Conservation (phyloP, 2,329 filamentous ascomycete species). For the Diplodia seriata region DNA sequence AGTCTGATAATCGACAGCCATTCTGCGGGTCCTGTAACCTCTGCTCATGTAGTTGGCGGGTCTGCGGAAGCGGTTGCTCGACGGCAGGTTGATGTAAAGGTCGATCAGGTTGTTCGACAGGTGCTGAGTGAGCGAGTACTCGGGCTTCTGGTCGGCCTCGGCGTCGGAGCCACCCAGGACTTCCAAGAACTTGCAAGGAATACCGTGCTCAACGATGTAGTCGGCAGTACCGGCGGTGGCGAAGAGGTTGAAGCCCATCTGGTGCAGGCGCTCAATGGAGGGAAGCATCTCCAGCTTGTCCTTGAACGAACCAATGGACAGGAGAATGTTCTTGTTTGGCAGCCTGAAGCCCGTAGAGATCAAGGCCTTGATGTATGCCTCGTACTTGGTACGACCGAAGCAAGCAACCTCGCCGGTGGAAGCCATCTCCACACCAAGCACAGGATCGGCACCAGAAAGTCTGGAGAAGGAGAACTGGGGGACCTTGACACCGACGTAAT, state of each 20-base stretch:
- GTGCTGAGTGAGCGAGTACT: conserved; percentile 97
- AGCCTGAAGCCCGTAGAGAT: conserved; percentile 96
- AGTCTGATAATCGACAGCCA: conserved; percentile 98
- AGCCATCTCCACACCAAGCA: conserved; percentile 98
- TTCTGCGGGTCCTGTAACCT: conserved; percentile 93
- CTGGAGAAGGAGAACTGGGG: conserved; percentile 99
- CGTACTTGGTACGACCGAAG: conserved; percentile 94
- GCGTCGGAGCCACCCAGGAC: conserved; percentile 70
- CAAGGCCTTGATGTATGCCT: conserved; percentile 95
- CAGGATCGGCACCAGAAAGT: conserved; percentile 92
- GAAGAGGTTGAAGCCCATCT: conserved; percentile 93
- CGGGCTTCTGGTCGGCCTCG: conserved; percentile 85
- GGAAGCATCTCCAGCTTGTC: conserved; percentile 98
- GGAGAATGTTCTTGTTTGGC: conserved; percentile 90
- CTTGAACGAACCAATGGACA: conserved; percentile 97
- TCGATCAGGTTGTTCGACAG: conserved; percentile 98
- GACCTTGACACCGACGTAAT: conserved; percentile 96
- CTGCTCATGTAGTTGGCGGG: conserved; percentile 99
- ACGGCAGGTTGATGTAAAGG: conserved; percentile 98
- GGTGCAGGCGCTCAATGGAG: conserved; percentile 85
- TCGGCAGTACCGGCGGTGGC: conserved; percentile 96
- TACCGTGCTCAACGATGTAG: conserved; percentile 90
- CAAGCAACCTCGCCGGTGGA: conserved; percentile 98
- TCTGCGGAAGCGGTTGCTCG: conserved; percentile 94
- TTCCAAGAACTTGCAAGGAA: conserved; percentile 93